These are phyloP conservation scores for Amniculicola lignicola DNA, from an alignment of 495 filamentous ascomycete species.

Conservation along the genomic window DNA sequence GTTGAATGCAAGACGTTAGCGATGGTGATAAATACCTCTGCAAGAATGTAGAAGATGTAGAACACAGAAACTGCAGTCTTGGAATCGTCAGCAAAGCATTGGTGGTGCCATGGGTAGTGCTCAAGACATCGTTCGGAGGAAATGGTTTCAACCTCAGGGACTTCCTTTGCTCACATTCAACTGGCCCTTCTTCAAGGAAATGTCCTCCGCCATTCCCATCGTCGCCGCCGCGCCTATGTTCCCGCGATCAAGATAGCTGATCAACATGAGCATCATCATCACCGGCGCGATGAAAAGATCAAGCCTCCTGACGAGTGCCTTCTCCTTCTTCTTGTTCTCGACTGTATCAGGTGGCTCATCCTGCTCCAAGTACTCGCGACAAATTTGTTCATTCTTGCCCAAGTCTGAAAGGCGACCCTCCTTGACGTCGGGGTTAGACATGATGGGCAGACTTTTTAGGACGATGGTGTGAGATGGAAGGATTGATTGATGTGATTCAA, in stretches of 20 bases:
- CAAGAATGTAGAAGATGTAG: constrained; percentile 32
- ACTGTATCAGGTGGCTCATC: constrained; percentile 22
- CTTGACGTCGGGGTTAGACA: constrained; percentile 7
- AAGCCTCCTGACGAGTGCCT: constrained; percentile 40
- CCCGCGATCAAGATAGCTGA: constrained; percentile 45
- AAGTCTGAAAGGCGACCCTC: constrained; percentile 1
- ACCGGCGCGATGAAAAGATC: constrained; percentile 46
- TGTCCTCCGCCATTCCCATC: constrained; percentile 45
- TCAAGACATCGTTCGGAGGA: too few species aligned
- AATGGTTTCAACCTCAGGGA: too few species aligned
- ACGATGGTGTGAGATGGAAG: too few species aligned
- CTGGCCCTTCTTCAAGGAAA: constrained; percentile 42
- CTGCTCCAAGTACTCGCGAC: constrained; percentile 18
- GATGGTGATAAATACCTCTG: constrained; percentile 13
- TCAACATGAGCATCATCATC: constrained; percentile 43
- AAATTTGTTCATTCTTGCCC: constrained; percentile 20
- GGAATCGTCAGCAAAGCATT: background rate
- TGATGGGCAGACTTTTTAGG: too few species aligned
- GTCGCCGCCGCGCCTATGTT: constrained; percentile 40
- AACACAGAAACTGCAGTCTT: constrained; percentile 27
- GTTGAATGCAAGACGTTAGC: too few species aligned
- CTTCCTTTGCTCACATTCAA: constrained; percentile 42
- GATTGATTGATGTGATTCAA: too few species aligned
- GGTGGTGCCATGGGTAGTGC: background rate
- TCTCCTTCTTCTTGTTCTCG: constrained; percentile 29